phyloP scores from a whole-genome alignment of 495 filamentous ascomycete species.

The Neurospora discreta region DNA sequence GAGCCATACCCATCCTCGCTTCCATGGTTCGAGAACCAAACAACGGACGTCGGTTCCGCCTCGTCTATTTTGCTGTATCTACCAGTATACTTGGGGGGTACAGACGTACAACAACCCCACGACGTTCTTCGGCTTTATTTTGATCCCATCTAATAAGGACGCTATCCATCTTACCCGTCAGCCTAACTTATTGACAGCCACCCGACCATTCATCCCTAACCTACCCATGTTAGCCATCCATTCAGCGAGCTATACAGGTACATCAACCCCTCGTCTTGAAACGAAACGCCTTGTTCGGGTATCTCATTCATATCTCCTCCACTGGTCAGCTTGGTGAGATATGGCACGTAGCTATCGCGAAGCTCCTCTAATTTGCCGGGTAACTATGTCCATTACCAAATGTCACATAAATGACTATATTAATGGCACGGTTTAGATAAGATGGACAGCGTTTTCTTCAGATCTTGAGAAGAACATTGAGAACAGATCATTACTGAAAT shows the following conservation, averaged over 20 bases:
- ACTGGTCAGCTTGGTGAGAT: not conserved
- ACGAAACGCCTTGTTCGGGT: not conserved
- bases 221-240: not conserved
- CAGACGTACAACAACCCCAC: not conserved
- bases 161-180: not conserved
- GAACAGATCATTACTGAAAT: not conserved
- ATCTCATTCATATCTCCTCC: not conserved
- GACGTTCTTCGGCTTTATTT: not conserved
- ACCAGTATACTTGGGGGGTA: not conserved
- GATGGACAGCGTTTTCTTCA: no score
- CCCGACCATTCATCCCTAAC: not conserved
- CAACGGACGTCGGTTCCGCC: not conserved
- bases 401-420: not conserved
- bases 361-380: not conserved
- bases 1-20: not conserved
- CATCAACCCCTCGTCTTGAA: not conserved
- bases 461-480: no score
- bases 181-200: not conserved
- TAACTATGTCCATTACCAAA: not conserved
- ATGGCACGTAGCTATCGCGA: not conserved
- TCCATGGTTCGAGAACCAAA: not conserved
- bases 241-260: not conserved
- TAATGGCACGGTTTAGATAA: not conserved
- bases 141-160: no score
- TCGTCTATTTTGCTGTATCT: not conserved